phyloP scores from a whole-genome alignment of 2,329 filamentous ascomycete genomes.

The Verticillium isaacii region DNA sequence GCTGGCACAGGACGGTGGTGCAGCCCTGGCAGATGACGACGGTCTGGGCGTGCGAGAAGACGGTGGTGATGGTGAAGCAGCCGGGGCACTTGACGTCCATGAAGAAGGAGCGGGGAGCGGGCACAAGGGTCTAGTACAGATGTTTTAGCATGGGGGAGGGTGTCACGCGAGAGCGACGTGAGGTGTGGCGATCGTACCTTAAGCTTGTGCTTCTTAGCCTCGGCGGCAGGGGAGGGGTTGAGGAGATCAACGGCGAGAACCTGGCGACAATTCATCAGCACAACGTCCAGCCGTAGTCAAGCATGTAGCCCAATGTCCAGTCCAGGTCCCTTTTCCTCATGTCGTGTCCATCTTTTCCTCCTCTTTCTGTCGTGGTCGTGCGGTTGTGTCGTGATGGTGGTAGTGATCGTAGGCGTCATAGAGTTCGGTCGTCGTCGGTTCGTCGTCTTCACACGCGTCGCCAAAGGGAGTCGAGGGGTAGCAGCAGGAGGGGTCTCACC shows the following conservation, averaged over 20 bases:
- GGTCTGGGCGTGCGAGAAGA: constrained; percentile 99
- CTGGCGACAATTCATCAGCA: constrained; percentile 15
- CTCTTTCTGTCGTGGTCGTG: constrained; percentile 1
- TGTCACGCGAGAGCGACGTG: constrained; percentile 1
- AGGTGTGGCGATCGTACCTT: constrained; percentile 62
- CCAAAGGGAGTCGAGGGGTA: constrained; percentile 12
- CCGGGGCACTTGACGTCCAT: constrained; percentile 99
- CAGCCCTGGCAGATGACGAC: constrained; percentile 99
- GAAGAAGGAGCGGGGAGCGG: constrained; percentile 98
- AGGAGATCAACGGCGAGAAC: constrained; percentile 99
- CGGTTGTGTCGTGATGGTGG: constrained; percentile 1
- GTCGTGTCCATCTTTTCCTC: constrained; percentile 7
- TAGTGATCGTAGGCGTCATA: constrained; percentile 15
- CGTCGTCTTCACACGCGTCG: constrained; percentile 8
- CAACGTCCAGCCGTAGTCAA: constrained; percentile 11
- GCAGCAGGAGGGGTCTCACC: constrained; percentile 45
- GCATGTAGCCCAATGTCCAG: constrained; percentile 1
- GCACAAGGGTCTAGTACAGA: constrained; percentile 73
- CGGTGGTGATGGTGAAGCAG: constrained; percentile 99
- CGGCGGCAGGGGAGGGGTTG: constrained; percentile 95
- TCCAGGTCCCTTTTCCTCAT: neutral
- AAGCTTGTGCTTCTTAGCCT: constrained; percentile 99
- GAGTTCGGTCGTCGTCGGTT: constrained; percentile 7
- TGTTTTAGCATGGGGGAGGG: constrained; percentile 12
- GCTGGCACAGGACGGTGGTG: constrained; percentile 99